Conservation (phyloP, 2,329 filamentous ascomycete species). For the Aspergillus persii region DNA sequence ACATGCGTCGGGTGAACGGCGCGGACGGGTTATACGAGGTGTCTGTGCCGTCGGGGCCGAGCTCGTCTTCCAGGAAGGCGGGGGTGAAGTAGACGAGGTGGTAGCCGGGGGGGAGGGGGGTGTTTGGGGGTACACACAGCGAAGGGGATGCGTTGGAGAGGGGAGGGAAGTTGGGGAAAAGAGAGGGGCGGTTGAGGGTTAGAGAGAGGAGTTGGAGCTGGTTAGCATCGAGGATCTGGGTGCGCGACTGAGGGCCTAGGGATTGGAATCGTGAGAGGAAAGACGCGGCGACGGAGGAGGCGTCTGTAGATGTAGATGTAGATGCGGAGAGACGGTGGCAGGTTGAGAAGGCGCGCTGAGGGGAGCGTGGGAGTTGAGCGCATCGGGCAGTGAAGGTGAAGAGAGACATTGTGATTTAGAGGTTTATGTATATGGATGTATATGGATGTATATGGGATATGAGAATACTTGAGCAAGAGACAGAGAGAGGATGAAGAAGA, state of each 20-base stretch:
- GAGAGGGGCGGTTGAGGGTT: slow-evolving; percentile 52
- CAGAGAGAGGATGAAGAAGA: not conserved
- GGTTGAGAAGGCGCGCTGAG: slow-evolving; percentile 14
- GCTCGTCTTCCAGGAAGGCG: slow-evolving; percentile 50
- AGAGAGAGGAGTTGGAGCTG: slow-evolving; percentile 62
- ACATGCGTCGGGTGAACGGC: slow-evolving; percentile 65
- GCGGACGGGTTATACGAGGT: slow-evolving; percentile 57
- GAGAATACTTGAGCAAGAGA: not conserved
- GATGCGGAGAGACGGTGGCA: slow-evolving; percentile 8
- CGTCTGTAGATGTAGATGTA: slow-evolving; percentile 22
- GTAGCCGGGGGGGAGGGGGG: slow-evolving; percentile 57
- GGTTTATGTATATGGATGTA: not conserved
- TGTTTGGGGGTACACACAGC: slow-evolving; percentile 41
- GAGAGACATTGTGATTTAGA: slow-evolving; percentile 6
- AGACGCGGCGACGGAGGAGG: slow-evolving; percentile 35
- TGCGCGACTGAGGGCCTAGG: slow-evolving; percentile 42
- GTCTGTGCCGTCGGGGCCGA: slow-evolving; percentile 62
- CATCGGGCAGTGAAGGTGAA: not conserved
- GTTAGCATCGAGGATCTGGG: slow-evolving; percentile 59
- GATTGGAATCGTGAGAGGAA: slow-evolving; percentile 46
- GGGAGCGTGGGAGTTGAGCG: not conserved
- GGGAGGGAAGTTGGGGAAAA: slow-evolving; percentile 42
- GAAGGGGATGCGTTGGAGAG: slow-evolving; percentile 33
- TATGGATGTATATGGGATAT: not conserved
- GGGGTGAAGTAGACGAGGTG: slow-evolving; percentile 66